These are phyloP conservation scores for Fistulinella staudtii DNA, from an alignment of 1,284 basidiomycete species.

Conservation along the genomic window DNA sequence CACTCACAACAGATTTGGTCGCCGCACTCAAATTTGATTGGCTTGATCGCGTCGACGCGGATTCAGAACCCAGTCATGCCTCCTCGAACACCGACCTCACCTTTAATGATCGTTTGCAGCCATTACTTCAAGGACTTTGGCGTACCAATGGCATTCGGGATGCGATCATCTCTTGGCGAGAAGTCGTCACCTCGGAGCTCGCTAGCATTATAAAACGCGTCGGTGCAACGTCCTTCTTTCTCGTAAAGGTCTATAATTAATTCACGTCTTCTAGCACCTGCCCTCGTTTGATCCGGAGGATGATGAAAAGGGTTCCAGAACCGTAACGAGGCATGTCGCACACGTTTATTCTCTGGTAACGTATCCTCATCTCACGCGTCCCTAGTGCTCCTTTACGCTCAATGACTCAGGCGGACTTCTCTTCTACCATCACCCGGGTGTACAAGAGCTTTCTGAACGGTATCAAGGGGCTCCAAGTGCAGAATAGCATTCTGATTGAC, in stretches of 20 bases:
- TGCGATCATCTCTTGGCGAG: slow-evolving; percentile 72
- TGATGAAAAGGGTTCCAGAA: slow-evolving; percentile 40
- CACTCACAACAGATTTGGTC: slow-evolving; percentile 77
- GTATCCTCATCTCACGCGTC: slow-evolving; percentile 10
- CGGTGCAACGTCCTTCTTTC: slow-evolving; percentile 25
- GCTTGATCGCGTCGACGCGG: slow-evolving; percentile 43
- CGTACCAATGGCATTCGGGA: slow-evolving; percentile 73
- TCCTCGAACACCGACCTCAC: slow-evolving; percentile 36
- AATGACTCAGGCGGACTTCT: slow-evolving; percentile 70
- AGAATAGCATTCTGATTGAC: slow-evolving; percentile 60
- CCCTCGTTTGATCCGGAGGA: slow-evolving; percentile 55
- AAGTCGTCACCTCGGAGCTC: slow-evolving; percentile 68
- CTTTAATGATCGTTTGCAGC: slow-evolving; percentile 60
- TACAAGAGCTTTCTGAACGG: slow-evolving; percentile 66
- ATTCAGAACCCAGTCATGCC: slow-evolving; percentile 25
- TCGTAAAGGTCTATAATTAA: slow-evolving; percentile 7
- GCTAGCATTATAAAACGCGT: slow-evolving; percentile 59
- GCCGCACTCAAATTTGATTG: slow-evolving; percentile 69
- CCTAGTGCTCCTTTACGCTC: slow-evolving; percentile 57
- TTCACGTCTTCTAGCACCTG: slow-evolving; percentile 42
- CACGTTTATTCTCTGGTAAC: slow-evolving; percentile 1
- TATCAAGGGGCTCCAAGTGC: slow-evolving; percentile 68
- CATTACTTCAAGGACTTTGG: slow-evolving; percentile 71
- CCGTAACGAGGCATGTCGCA: slow-evolving; percentile 33
- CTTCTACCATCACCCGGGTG: slow-evolving; percentile 57